Evolutionary conservation across 2,329 filamentous ascomycete species (phyloP), one percentile per base, ranked within the genome.

Genomic region (Lachnellula occidentalis): DNA sequence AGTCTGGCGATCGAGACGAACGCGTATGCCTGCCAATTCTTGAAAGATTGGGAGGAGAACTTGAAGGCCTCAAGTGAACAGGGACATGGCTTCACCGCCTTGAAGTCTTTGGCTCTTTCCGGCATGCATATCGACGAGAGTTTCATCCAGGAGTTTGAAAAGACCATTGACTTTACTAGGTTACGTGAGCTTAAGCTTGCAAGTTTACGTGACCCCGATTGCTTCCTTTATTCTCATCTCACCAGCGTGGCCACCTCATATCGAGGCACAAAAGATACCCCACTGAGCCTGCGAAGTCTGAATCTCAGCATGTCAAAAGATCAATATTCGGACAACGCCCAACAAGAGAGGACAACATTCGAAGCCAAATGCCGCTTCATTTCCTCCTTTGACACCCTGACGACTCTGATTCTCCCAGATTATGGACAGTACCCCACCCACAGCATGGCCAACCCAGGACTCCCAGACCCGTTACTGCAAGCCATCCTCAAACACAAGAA

Each of bases 401-500:
- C 51, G 19, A 45, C 24, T 19, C 39, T 54, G 2, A 21, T 36
- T 8, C 37, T 54, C n/a, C 14, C 14, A 21, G 14, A 45, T 24
- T 45, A 54, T 39, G 41, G 42, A 6, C 7, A 45, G 5, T 51
- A 51, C 24, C 21, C 22, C 14, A 9, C 11, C 24, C 22, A 11
- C n/a, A 36, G 12, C 37, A 6, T 34, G 6, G 22, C 34, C 19
- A 41, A 48, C n/a, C 50, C 17, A 22, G 50, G 34, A 31, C 31
- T 47, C 7, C 7, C 50, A 31, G 27, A 48, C 37, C 9, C 31
- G 4, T 19, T 48, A 45, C 17, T 51, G 17, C 37, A 48, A 14
- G 42, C 42, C 5, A 53, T 53, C 15, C 50, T 47, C 21, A 53
- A 53, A 24, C 42, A 53, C 31, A 47, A 53, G 43, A 47, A 53